Evolutionary conservation across 2,329 filamentous ascomycete species (phyloP).

Genomic region (Epichloe hybrida): DNA sequence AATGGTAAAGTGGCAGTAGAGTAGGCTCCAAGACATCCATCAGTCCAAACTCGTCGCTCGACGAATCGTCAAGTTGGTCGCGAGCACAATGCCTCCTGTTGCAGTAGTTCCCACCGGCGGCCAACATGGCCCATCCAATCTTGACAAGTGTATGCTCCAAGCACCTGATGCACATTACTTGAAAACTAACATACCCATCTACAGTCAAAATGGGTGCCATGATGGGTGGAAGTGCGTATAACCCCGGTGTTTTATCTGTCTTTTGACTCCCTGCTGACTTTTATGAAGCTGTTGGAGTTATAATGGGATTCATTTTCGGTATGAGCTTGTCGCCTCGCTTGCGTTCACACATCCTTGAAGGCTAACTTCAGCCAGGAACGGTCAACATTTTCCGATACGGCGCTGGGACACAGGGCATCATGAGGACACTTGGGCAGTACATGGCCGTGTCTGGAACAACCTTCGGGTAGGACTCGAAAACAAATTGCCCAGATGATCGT

Average conservation of each 20-base stretch:
- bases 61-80: neutral
- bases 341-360: neutral
- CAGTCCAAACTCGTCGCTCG: neutral
- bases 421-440: conserved; percentile 89
- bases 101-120: conserved; percentile 23
- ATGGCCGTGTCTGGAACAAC: conserved; percentile 92
- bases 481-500: neutral
- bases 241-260: neutral
- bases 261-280: conserved; percentile 17
- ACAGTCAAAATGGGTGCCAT: conserved; percentile 80
- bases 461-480: conserved; percentile 55
- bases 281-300: conserved; percentile 69
- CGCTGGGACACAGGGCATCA: conserved; percentile 82
- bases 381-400: conserved; percentile 94
- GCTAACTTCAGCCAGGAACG: conserved; percentile 44
- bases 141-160: conserved; percentile 37
- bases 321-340: conserved; percentile 15
- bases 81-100: conserved; percentile 25
- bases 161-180: neutral
- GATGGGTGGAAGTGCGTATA: conserved; percentile 87
- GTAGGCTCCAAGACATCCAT: neutral
- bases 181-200: conserved; percentile 1
- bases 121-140: conserved; percentile 35
- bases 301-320: conserved; percentile 98
- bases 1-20: neutral